Conservation (phyloP, 257 asterid species). For the Petrea volubilis region DNA sequence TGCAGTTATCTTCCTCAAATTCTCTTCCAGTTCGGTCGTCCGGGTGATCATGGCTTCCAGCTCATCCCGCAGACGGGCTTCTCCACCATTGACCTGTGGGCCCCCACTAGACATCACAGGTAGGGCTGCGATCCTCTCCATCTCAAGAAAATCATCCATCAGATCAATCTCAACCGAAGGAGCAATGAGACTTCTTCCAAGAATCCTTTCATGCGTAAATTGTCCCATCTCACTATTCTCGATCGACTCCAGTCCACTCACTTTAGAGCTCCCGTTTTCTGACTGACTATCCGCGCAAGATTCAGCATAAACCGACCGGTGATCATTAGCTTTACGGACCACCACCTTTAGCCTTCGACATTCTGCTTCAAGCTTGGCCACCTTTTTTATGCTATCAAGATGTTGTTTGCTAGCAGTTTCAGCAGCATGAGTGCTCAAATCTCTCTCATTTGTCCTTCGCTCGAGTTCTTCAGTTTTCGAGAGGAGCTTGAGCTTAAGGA, state of each 20-base stretch:
- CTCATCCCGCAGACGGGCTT: slow-evolving; percentile 37
- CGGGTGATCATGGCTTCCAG: slow-evolving; percentile 30
- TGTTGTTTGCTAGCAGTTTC: slow-evolving; percentile 87
- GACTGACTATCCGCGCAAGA: slow-evolving; percentile 64
- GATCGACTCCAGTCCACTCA: slow-evolving; percentile 36
- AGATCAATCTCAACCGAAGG: slow-evolving; percentile 61
- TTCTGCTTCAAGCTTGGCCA: slow-evolving; percentile 79
- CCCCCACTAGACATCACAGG: slow-evolving; percentile 37
- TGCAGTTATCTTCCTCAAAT: slow-evolving; percentile 39
- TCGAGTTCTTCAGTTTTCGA: slow-evolving; percentile 51
- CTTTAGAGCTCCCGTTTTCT: slow-evolving; percentile 43
- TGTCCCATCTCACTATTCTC: slow-evolving; percentile 34
- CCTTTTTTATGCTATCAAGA: slow-evolving; percentile 60
- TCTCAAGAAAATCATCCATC: slow-evolving; percentile 93
- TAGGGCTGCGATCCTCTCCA: slow-evolving; percentile 74
- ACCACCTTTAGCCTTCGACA: slow-evolving; percentile 62
- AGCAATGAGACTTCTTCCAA: slow-evolving; percentile 35
- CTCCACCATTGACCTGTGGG: slow-evolving; percentile 26
- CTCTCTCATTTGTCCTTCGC: slow-evolving; percentile 51
- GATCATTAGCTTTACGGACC: slow-evolving; percentile 45
- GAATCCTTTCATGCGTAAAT: slow-evolving; percentile 30
- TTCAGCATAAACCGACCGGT: slow-evolving; percentile 48
- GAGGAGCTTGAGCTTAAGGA: slow-evolving; percentile 50
- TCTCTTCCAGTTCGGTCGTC: slow-evolving; percentile 53
- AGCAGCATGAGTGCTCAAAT: slow-evolving; percentile 62